phyloP scores from a whole-genome alignment of 768 basidiomycete species.

The Lactarius hengduanensis region DNA sequence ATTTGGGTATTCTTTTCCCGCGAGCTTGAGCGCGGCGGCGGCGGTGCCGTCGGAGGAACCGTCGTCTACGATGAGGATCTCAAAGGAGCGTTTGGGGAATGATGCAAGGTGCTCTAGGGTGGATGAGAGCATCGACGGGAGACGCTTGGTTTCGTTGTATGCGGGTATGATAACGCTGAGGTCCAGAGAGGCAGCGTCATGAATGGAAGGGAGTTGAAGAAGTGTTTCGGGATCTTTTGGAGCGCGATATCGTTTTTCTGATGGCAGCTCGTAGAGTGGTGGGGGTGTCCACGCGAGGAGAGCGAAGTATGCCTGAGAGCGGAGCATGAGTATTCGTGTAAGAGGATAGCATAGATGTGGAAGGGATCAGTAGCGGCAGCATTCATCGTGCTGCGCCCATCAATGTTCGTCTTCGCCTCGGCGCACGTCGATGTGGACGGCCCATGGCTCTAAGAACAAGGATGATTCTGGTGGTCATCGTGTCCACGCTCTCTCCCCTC shows the following conservation, averaged over 20 bases:
- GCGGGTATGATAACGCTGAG: constrained; percentile 87
- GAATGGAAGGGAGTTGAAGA: constrained; percentile 53
- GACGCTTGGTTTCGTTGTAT: constrained; percentile 82
- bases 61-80: constrained; percentile 89
- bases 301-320: constrained; percentile 59
- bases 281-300: constrained; percentile 76
- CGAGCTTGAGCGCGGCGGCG: constrained; percentile 60
- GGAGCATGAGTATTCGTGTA: constrained; percentile 22
- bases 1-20: constrained; percentile 47
- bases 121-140: constrained; percentile 80
- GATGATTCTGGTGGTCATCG: constrained; percentile 77
- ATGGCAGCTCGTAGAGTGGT: constrained; percentile 57
- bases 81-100: constrained; percentile 53
- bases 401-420: constrained; percentile 59
- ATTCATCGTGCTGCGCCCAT: constrained; percentile 49
- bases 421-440: constrained; percentile 49
- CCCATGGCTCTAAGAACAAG: constrained; percentile 91
- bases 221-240: constrained; percentile 51
- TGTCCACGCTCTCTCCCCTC: constrained; percentile 14
- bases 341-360: constrained; percentile 1
- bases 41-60: constrained; percentile 80
- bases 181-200: constrained; percentile 60
- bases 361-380: constrained; percentile 39
- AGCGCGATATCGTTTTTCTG: constrained; percentile 70
- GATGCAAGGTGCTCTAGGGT: constrained; percentile 64